Conservation (phyloP, 192 early-diverging fungal species). For the Coemansia reversa region DNA sequence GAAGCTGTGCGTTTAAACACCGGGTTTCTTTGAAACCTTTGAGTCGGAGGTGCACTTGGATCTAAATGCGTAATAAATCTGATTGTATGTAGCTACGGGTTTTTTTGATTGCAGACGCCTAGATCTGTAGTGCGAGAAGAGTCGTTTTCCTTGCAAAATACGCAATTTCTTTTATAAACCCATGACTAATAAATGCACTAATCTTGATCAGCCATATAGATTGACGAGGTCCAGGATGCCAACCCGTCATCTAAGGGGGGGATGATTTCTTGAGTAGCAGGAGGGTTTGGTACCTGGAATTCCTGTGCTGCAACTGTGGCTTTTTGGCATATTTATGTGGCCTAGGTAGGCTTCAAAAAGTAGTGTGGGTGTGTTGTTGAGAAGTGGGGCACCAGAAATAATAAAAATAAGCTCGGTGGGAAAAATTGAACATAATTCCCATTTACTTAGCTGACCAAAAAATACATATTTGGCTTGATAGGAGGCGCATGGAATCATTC, state of each 20-base stretch:
- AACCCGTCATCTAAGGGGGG: not conserved
- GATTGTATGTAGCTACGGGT: no score
- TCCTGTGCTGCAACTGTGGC: no score
- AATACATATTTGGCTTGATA: no score
- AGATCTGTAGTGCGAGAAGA: no score
- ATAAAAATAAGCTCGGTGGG: not conserved
- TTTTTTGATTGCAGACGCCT: no score
- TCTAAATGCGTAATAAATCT: no score
- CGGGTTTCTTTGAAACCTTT: no score
- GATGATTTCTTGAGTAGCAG: not conserved
- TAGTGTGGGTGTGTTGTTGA: not conserved
- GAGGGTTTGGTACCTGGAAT: not conserved
- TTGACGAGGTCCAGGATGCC: not conserved
- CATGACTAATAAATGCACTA: not conserved
- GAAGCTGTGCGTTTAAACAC: no score
- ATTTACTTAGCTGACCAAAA: not conserved
- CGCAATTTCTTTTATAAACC: no score
- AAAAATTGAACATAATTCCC: not conserved
- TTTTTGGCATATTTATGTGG: no score
- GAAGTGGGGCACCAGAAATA: not conserved
- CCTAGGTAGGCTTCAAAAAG: not conserved
- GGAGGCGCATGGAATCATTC: not conserved
- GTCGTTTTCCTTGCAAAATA: no score
- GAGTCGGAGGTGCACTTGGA: no score
- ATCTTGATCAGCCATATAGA: not conserved